These are phyloP conservation scores for Diospyros kaki DNA, from an alignment of 148 eudicot species.

Conservation along the genomic window DNA sequence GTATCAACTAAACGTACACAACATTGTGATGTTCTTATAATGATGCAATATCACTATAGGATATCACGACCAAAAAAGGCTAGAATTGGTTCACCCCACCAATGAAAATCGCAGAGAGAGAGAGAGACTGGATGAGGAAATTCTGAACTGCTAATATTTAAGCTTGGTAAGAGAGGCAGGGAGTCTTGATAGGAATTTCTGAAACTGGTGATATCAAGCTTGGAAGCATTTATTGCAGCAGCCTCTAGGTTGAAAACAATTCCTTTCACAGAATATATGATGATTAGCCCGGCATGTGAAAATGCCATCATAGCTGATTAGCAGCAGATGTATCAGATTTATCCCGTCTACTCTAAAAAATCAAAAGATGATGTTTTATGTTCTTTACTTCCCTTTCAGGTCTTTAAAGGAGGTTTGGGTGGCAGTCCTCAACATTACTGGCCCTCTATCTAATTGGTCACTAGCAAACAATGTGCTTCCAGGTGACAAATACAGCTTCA, in stretches of 20 bases:
- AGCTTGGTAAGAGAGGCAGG: too few species aligned
- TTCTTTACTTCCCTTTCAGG: constrained; percentile 31
- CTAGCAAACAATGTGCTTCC: constrained; percentile 67
- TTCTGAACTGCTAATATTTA: background rate
- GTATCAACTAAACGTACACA: too few species aligned
- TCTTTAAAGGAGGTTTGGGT: constrained; percentile 92
- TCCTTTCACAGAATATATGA: background rate
- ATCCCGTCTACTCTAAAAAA: background rate
- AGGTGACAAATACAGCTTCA: constrained; percentile 31
- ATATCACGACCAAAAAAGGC: too few species aligned
- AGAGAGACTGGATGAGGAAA: background rate
- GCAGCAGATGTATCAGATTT: background rate
- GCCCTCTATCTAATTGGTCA: constrained; percentile 90
- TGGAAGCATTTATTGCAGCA: background rate
- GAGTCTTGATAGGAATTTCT: too few species aligned
- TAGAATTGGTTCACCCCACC: too few species aligned
- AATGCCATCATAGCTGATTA: too few species aligned
- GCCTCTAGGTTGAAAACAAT: background rate
- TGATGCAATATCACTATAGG: too few species aligned
- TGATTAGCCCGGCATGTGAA: background rate
- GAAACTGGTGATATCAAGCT: background rate
- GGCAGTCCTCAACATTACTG: constrained; percentile 83
- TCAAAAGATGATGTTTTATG: background rate
- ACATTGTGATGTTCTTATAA: too few species aligned
- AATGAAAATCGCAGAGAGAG: background rate